These are phyloP conservation scores for Microascus cirrosus DNA, from an alignment of 2,329 filamentous ascomycete species.

Conservation along the genomic window DNA sequence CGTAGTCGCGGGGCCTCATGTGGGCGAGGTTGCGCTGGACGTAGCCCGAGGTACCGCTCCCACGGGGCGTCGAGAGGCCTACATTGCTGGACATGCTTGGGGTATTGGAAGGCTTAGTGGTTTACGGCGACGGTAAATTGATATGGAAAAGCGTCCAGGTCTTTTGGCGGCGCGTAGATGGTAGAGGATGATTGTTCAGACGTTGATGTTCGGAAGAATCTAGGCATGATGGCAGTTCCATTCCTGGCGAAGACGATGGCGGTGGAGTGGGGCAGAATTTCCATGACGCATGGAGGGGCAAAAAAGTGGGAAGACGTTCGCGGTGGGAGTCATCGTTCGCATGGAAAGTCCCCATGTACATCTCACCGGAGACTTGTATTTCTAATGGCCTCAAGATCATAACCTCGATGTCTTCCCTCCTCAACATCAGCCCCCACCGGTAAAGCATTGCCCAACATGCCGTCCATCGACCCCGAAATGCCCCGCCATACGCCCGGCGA, in stretches of 20 bases:
- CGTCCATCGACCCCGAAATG: not conserved
- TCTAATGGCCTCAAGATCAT: no score
- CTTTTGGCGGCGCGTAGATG: not conserved
- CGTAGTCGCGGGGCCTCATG: conserved; percentile 71
- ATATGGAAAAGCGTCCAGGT: not conserved
- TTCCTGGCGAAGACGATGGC: not conserved
- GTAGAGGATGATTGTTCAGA: not conserved
- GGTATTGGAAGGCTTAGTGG: not conserved
- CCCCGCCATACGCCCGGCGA: not conserved
- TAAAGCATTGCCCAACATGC: not conserved
- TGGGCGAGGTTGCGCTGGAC: conserved; percentile 92
- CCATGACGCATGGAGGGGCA: not conserved
- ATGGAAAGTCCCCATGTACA: not conserved
- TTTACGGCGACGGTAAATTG: no score
- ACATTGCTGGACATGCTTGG: conserved; percentile 84
- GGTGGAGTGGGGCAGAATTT: not conserved
- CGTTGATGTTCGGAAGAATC: no score
- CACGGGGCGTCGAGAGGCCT: conserved; percentile 85
- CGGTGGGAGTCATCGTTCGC: not conserved
- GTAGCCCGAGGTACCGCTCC: conserved; percentile 93
- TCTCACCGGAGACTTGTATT: not conserved
- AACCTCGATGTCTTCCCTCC: not conserved
- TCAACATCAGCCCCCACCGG: not conserved
- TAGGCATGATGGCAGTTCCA: not conserved
- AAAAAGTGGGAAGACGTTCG: not conserved